Base-by-base conservation (phyloP, 257 asterid species). In the Solanum virginianum region DNA sequence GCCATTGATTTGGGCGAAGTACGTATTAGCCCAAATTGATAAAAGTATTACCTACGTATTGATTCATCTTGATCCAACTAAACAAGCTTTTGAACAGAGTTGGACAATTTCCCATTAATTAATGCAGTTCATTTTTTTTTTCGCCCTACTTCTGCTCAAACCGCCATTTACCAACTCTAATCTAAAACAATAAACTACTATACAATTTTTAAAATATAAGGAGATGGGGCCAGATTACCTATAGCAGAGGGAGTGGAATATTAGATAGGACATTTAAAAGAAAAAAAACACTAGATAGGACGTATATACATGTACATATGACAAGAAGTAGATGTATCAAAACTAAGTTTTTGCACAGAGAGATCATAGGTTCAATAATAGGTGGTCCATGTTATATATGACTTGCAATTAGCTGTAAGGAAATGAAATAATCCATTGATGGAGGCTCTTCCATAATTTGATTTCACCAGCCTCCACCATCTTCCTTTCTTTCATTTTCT, bases 381-480 rank as follows among this genome's bases (percentile, higher is more conserved):
- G 87, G 45, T 91, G 97, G 95, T 91, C 94, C 95, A 86, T 68
- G 60, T 86, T 89, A 88, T 91, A 87, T 92, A 93, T 91, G 88
- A 92, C 92, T 88, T 85, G 59, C 86, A 59, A 88, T 93, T 91
- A 89, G 97, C 95, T 92, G 94, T 90, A 85, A 79, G 16, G 90
- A 89, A 90, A 90, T 90, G 81, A 90, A 68, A 47, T 22, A 70
- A 47, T 47, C 17, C 81, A 14, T 72, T 18, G 57, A 72, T 43
- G 20, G 56, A 20, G 20, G 12, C 20, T 45, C 45, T 11, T 47
- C 59, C 41, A 74, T 63, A 63, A 24, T 75, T 49, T 75, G 81
- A 49, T 14, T 49, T 75, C 81, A 75, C 43, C 60, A 24, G 59
- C 22, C 60, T 47, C 80, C 16, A 70, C 41, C 32, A 70, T 70